These are phyloP conservation scores for Tolypocladium amazonense DNA, from an alignment of 2,329 filamentous ascomycete species.

Conservation along the genomic window DNA sequence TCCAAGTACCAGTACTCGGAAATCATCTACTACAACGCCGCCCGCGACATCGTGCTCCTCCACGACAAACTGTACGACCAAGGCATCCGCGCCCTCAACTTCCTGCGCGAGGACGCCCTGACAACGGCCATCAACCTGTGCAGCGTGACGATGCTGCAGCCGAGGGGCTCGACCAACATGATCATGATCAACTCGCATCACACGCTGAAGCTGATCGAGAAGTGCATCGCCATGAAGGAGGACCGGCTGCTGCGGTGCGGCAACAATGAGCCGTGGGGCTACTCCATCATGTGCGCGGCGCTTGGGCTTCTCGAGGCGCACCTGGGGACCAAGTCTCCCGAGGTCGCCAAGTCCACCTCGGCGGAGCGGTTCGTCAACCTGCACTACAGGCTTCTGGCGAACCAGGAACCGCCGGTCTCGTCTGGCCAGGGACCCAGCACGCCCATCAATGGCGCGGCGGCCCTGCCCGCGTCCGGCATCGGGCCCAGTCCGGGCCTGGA, in stretches of 20 bases:
- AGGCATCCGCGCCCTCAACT: conserved; percentile 47
- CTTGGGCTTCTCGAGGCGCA: conserved; percentile 49
- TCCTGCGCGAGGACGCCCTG: conserved; percentile 48
- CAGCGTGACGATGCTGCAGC: conserved; percentile 50
- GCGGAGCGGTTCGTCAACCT: conserved; percentile 49
- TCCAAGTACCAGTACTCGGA: conserved; percentile 53
- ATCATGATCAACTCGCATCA: conserved; percentile 52
- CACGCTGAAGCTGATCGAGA: conserved; percentile 50
- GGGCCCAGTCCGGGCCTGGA: conserved; percentile 20
- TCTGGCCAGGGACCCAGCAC: conserved; percentile 16
- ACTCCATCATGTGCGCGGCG: conserved; percentile 52
- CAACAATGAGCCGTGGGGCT: conserved; percentile 55
- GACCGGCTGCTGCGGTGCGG: conserved; percentile 50
- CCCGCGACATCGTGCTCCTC: conserved; percentile 50
- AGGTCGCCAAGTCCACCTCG: conserved; percentile 46
- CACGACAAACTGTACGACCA: conserved; percentile 50
- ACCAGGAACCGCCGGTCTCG: conserved; percentile 35
- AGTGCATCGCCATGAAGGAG: conserved; percentile 50
- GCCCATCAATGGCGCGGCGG: conserved; percentile 9
- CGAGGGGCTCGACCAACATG: conserved; percentile 46
- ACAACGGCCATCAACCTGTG: conserved; percentile 51
- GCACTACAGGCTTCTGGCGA: conserved; percentile 45
- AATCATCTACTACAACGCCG: conserved; percentile 52
- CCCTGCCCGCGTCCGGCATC: conserved; percentile 12
- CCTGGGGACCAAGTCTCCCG: conserved; percentile 43